Base-by-base conservation (phyloP, 805 yeast species). In the Spathaspora arborariae region DNA sequence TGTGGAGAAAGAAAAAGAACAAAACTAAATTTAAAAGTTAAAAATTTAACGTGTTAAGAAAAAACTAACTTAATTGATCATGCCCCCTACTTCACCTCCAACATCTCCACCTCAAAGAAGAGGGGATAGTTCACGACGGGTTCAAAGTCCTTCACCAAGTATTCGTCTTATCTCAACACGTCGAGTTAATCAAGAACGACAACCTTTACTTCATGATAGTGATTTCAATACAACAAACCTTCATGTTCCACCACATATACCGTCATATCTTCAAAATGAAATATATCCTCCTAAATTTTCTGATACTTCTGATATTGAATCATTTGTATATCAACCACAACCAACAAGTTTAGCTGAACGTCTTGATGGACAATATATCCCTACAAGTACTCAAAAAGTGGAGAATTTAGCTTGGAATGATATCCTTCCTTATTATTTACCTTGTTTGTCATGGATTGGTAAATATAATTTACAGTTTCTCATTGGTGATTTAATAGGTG, bases 401-500 rank as follows among this genome's bases (percentile, higher is more conserved):
- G 65, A 65, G 21, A 53, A 50, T 13, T 49, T 61, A 21, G 52
- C 52, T 11, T 65, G 70, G 68, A 52, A 47, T 15, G 64, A 58
- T 6, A 54, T 68, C 4, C 56, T 82, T 9, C 82, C 84, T 0
- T 84, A 85, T 58, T 85, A 85, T 55, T 60, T 85, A 1, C 92
- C 92, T 0, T 79, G 82, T 47, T 72, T 76, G 39, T 72, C 82
- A 0, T 86, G 94, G 94, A 51, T 83, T n/a, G 76, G 79, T 4
- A 56, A 74, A 6, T 86, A 86, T 52, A 52, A 54, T 40, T 37
- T 50, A 1, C 50, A 47, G n/a, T 66, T 48, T 49, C 65, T 83
- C 38, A 20, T 78, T 2, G 76, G 81, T 18, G 99, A 92, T 58
- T 57, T 87, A 7, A 65, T 85, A 15, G 96, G 97, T 2, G 98